A percentile compares a stretch with the other conserved stretches of the same genome.
These are phyloP conservation scores for Rubroboletus satanas DNA, from an alignment of 768 basidiomycete species.

Conservation along the genomic window DNA sequence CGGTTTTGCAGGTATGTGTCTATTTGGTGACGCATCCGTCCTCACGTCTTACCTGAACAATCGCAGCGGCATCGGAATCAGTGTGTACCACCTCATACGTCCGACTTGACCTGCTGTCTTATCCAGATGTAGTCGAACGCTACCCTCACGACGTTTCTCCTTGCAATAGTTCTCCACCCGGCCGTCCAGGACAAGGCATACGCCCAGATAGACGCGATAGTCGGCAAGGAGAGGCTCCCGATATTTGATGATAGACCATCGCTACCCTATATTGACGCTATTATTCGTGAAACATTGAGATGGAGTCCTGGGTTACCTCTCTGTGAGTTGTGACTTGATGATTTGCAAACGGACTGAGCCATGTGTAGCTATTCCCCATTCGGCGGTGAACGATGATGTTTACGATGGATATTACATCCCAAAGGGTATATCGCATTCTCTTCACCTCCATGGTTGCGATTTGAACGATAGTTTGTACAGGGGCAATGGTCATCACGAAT, in stretches of 20 bases:
- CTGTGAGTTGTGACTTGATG: slow-evolving; percentile 8
- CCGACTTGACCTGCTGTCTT: not conserved
- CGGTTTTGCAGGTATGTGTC: slow-evolving; percentile 9
- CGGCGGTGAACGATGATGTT: slow-evolving; percentile 10
- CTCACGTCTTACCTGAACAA: not conserved
- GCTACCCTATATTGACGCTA: slow-evolving; percentile 36
- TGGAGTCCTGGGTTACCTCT: slow-evolving; percentile 13
- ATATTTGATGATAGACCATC: slow-evolving; percentile 11
- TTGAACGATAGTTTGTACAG: slow-evolving; percentile 4
- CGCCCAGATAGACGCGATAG: slow-evolving; percentile 13
- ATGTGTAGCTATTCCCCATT: slow-evolving; percentile 14
- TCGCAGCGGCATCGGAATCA: slow-evolving; percentile 13
- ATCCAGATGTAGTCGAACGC: slow-evolving; percentile 9
- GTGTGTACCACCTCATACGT: not conserved
- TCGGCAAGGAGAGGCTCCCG: slow-evolving; percentile 22
- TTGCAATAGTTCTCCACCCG: slow-evolving; percentile 17
- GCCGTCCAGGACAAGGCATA: slow-evolving; percentile 17
- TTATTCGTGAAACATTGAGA: slow-evolving; percentile 33
- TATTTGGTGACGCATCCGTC: not conserved
- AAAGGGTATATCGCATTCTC: not conserved
- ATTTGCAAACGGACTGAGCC: not conserved
- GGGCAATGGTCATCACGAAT: slow-evolving; percentile 26
- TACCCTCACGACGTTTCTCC: slow-evolving; percentile 6
- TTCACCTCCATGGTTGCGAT: not conserved
- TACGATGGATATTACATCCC: slow-evolving; percentile 19